Percentiles rank a stretch among this genome's conserved stretches.
Evolutionary conservation across 2,329 filamentous ascomycete genomes (phyloP).

Genomic region (Aspergillus jensenii): DNA sequence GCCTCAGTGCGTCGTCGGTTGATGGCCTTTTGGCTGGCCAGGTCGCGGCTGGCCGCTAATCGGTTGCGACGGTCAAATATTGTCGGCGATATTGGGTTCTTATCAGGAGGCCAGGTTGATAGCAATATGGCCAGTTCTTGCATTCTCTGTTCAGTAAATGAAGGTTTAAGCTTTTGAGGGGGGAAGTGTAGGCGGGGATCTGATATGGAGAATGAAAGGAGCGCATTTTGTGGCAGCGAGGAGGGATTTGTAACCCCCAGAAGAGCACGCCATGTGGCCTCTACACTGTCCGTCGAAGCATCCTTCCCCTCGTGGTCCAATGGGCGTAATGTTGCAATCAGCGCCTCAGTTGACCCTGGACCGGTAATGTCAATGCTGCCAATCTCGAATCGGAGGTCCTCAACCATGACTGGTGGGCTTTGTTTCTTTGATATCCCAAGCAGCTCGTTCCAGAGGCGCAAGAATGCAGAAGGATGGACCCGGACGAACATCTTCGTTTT

Average conservation of each 20-base stretch:
- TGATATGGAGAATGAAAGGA: slow-evolving; percentile 70
- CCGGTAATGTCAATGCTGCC: slow-evolving; percentile 70
- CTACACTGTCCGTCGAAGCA: slow-evolving; percentile 30
- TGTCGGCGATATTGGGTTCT: slow-evolving; percentile 43
- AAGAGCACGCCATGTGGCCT: slow-evolving; percentile 43
- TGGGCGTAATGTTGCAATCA: slow-evolving; percentile 67
- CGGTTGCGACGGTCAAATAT: slow-evolving; percentile 71
- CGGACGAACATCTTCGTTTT: slow-evolving; percentile 66
- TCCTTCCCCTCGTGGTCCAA: slow-evolving; percentile 21
- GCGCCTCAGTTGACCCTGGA: slow-evolving; percentile 75
- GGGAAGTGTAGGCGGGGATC: slow-evolving; percentile 83
- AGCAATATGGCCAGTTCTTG: slow-evolving; percentile 59
- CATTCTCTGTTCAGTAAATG: slow-evolving; percentile 35
- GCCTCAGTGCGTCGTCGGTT: slow-evolving; percentile 70
- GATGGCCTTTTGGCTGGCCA: slow-evolving; percentile 75
- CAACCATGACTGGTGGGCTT: slow-evolving; percentile 60
- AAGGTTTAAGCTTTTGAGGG: slow-evolving; percentile 55
- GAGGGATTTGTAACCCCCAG: slow-evolving; percentile 64
- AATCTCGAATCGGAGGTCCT: slow-evolving; percentile 70
- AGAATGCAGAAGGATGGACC: slow-evolving; percentile 75
- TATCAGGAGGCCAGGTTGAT: slow-evolving; percentile 67
- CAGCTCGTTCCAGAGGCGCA: slow-evolving; percentile 64
- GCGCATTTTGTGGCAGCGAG: slow-evolving; percentile 65
- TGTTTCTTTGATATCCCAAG: slow-evolving; percentile 59
- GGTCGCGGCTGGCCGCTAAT: slow-evolving; percentile 62